Conservation (phyloP, 441 rosid genomes). For the Pelargonium exstipulatum region DNA sequence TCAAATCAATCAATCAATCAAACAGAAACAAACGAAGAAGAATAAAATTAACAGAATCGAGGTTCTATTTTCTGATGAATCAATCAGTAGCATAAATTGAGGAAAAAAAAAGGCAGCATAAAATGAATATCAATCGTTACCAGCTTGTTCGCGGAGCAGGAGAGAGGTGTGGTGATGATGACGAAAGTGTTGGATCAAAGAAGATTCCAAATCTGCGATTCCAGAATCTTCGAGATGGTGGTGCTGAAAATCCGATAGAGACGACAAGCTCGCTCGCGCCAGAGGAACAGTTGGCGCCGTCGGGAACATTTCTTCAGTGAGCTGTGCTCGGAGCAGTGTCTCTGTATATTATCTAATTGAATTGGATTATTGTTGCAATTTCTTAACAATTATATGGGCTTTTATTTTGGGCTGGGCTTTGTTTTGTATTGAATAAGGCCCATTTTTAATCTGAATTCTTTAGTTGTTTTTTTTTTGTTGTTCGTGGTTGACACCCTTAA, state of each 20-base stretch:
- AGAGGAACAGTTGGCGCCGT: background rate
- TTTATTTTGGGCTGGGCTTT: no score
- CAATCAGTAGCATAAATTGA: background rate
- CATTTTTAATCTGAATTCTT: no score
- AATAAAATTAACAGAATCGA: background rate
- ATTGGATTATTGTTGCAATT: no score
- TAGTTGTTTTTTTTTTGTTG: no score
- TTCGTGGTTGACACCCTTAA: no score
- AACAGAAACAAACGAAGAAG: background rate
- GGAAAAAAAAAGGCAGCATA: background rate
- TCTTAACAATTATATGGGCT: no score
- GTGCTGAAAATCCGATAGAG: background rate
- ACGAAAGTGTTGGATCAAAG: background rate
- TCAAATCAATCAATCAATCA: background rate
- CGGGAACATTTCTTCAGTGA: background rate
- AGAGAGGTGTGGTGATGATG: constrained; percentile 5
- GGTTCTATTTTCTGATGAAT: background rate
- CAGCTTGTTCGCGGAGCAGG: background rate
- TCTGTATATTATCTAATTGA: no score
- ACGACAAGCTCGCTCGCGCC: background rate
- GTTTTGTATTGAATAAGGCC: no score
- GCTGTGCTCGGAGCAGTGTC: no score
- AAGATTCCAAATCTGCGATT: constrained; percentile 1
- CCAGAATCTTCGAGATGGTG: background rate
- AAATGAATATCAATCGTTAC: background rate